These are phyloP conservation scores for Fusarium succisae DNA, from an alignment of 2,329 filamentous ascomycete species.

Conservation along the genomic window DNA sequence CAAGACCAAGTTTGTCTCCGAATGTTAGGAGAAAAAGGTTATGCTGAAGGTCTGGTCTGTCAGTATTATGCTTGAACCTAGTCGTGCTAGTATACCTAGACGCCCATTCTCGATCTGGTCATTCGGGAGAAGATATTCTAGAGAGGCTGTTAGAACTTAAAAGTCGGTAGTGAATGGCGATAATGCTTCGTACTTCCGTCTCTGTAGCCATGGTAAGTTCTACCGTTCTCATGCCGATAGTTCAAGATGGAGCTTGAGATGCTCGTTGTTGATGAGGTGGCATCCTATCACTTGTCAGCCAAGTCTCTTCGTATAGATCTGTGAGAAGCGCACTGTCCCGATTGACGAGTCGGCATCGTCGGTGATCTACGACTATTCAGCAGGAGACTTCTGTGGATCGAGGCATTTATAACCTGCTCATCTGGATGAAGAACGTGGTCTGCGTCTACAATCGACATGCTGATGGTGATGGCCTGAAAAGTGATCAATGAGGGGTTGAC, in stretches of 20 bases:
- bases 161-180: fast-evolving
- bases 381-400: neutral
- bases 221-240: slow-evolving; percentile 6
- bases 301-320: fast-evolving
- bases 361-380: fast-evolving
- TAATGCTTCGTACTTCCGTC: slow-evolving; percentile 1
- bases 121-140: neutral
- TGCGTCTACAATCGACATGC: neutral
- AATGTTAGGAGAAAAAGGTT: neutral
- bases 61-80: fast-evolving
- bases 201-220: slow-evolving; percentile 9
- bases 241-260: neutral
- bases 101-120: neutral
- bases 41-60: neutral
- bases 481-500: no score
- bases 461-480: neutral
- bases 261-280: neutral
- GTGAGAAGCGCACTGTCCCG: neutral
- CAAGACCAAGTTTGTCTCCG: neutral
- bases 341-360: neutral
- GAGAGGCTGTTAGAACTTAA: fast-evolving
- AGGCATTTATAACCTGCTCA: neutral
- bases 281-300: neutral
- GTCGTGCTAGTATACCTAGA: neutral
- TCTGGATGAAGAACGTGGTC: neutral